phyloP scores from a whole-genome alignment of 805 yeast species.

The Candida cerambycidarum region DNA sequence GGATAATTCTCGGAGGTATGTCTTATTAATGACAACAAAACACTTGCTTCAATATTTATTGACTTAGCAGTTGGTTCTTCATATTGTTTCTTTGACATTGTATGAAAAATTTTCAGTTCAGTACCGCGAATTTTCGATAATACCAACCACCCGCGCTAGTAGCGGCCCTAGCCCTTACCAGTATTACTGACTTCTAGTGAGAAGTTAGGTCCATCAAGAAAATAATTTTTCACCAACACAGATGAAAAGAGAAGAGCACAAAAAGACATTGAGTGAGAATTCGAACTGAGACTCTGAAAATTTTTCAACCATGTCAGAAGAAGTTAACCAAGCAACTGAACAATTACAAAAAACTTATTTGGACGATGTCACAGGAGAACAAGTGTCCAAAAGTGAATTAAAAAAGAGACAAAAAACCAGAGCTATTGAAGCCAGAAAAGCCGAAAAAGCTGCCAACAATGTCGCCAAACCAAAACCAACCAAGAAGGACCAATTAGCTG shows the following conservation, averaged over 20 bases:
- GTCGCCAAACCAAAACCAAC: slow-evolving; percentile 50
- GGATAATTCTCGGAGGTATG: slow-evolving; percentile 67
- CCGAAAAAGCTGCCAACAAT: slow-evolving; percentile 70
- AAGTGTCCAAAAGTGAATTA: slow-evolving; percentile 92
- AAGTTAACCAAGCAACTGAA: slow-evolving; percentile 66
- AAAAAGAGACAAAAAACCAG: slow-evolving; percentile 93
- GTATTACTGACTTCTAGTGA: no score
- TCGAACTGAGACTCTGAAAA: background rate
- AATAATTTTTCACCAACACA: no score
- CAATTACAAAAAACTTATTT: slow-evolving; percentile 73
- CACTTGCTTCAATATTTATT: slow-evolving; percentile 50
- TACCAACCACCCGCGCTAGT: no score
- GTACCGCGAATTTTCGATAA: no score
- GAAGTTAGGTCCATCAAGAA: no score
- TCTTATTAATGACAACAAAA: slow-evolving; percentile 59
- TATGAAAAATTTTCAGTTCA: slow-evolving; percentile 1
- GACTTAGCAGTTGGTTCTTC: slow-evolving; percentile 38
- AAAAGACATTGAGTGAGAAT: no score
- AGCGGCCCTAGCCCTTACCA: no score
- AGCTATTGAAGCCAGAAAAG: slow-evolving; percentile 83
- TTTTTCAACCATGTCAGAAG: slow-evolving; percentile 34
- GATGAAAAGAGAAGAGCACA: no score
- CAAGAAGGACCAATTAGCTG: slow-evolving; percentile 73
- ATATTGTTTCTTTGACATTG: slow-evolving; percentile 12
- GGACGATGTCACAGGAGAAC: slow-evolving; percentile 95